These are phyloP conservation scores for Ogataea polymorpha DNA, from an alignment of 805 yeast species.

Conservation along the genomic window DNA sequence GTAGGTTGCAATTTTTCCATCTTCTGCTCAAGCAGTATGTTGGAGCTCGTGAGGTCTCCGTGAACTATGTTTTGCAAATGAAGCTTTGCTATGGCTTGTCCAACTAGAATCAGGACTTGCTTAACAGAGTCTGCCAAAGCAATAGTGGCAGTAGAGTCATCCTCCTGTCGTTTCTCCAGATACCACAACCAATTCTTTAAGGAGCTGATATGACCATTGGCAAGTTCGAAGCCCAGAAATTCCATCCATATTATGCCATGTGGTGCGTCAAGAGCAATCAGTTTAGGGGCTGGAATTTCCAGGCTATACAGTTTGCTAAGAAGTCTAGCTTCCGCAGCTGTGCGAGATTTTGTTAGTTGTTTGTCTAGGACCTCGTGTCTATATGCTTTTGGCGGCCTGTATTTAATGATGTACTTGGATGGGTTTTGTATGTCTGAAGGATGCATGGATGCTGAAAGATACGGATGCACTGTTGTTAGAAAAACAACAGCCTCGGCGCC, in stretches of 20 bases:
- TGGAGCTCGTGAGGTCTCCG: slow-evolving; percentile 93
- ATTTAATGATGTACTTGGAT: slow-evolving; percentile 63
- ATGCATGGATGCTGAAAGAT: slow-evolving; percentile 36
- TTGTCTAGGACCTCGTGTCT: slow-evolving; percentile 82
- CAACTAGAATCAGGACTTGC: slow-evolving; percentile 51
- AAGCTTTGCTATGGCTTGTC: slow-evolving; percentile 62
- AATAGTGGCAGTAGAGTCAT: slow-evolving; percentile 12
- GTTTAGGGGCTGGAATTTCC: slow-evolving; percentile 66
- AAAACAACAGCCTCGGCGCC: slow-evolving; percentile 92
- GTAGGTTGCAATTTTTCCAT: slow-evolving; percentile 41
- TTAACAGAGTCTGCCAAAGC: slow-evolving; percentile 38
- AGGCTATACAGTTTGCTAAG: slow-evolving; percentile 52
- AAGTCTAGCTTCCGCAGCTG: slow-evolving; percentile 79
- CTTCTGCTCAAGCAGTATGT: slow-evolving; percentile 52
- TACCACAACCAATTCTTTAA: slow-evolving; percentile 75
- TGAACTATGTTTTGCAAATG: slow-evolving; percentile 81
- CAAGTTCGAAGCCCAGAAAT: slow-evolving; percentile 54
- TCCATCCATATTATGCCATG: slow-evolving; percentile 92
- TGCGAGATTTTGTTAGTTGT: slow-evolving; percentile 72
- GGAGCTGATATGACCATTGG: slow-evolving; percentile 54
- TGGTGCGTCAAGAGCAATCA: slow-evolving; percentile 71
- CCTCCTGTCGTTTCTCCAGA: slow-evolving; percentile 37
- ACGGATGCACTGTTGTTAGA: slow-evolving; percentile 63
- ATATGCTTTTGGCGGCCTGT: slow-evolving; percentile 86
- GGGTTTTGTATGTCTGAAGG: slow-evolving; percentile 29